Conservation (phyloP, 805 yeast species). For the Saccharomyces mikatae region DNA sequence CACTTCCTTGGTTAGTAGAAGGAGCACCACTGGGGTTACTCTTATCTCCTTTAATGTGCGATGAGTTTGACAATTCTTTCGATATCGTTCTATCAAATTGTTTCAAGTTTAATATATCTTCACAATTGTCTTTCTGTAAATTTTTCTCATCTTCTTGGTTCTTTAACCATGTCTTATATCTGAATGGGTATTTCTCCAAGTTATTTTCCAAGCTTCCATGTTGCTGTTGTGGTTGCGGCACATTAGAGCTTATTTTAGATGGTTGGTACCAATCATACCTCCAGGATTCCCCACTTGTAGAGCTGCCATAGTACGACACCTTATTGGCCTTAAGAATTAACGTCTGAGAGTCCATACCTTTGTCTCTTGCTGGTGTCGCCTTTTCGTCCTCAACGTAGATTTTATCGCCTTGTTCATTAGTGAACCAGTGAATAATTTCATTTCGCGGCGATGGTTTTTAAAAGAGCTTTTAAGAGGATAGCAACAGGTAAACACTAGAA, state of each 20-base stretch:
- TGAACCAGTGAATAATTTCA: neutral
- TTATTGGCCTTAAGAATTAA: slow-evolving; percentile 22
- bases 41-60: neutral
- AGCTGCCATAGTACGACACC: slow-evolving; percentile 7
- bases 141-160: neutral
- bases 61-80: neutral
- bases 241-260: slow-evolving; percentile 7
- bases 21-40: neutral
- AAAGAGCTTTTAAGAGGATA: neutral
- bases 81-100: slow-evolving; percentile 23
- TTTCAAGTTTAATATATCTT: slow-evolving; percentile 41
- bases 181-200: slow-evolving; percentile 16
- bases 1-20: slow-evolving; percentile 9
- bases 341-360: slow-evolving; percentile 6
- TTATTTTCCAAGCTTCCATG: slow-evolving; percentile 1
- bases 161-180: slow-evolving; percentile 20
- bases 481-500: neutral
- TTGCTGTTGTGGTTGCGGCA: neutral
- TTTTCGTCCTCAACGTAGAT: neutral
- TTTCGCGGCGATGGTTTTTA: neutral
- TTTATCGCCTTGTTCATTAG: neutral
- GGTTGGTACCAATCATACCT: slow-evolving; percentile 27
- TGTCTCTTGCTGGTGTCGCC: neutral
- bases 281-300: slow-evolving; percentile 24
- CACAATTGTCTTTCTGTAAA: slow-evolving; percentile 31